These are phyloP conservation scores for Globisporangium spinosum DNA, from an alignment of 352 stramenopile genomes.

Conservation along the genomic window DNA sequence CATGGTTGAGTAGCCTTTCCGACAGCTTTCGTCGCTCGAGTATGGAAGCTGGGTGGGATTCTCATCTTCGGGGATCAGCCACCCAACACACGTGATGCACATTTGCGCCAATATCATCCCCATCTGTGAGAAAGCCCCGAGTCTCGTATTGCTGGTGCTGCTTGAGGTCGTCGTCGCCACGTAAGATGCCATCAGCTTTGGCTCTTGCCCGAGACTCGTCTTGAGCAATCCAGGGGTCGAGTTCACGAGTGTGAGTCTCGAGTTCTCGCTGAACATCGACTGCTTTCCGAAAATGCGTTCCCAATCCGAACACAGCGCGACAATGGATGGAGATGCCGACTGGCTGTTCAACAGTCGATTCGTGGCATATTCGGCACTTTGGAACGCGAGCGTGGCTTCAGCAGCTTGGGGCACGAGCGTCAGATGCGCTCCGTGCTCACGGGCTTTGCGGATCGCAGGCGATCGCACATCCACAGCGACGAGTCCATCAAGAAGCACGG, in stretches of 20 bases:
- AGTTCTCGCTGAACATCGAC: slow-evolving; percentile 40
- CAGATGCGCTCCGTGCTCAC: slow-evolving; percentile 18
- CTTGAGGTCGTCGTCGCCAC: neutral
- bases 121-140: neutral
- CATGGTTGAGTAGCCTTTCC: slow-evolving; percentile 44
- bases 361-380: slow-evolving; percentile 21
- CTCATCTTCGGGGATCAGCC: slow-evolving; percentile 38
- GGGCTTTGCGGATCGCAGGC: slow-evolving; percentile 23
- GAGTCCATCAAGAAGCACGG: slow-evolving; percentile 47
- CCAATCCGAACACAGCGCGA: slow-evolving; percentile 66
- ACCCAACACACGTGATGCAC: slow-evolving; percentile 36
- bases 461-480: slow-evolving; percentile 43
- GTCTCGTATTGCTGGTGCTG: neutral
- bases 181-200: slow-evolving; percentile 2
- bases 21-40: slow-evolving; percentile 39
- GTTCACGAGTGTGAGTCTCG: slow-evolving; percentile 46
- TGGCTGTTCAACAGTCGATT: neutral
- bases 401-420: neutral
- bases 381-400: slow-evolving; percentile 38
- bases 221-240: slow-evolving; percentile 40
- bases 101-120: slow-evolving; percentile 23
- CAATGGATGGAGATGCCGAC: slow-evolving; percentile 13
- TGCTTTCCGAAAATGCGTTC: slow-evolving; percentile 58
- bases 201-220: slow-evolving; percentile 19
- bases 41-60: slow-evolving; percentile 10